phyloP scores from a whole-genome alignment of 805 yeast species.

The Saccharomycopsis sp. region DNA sequence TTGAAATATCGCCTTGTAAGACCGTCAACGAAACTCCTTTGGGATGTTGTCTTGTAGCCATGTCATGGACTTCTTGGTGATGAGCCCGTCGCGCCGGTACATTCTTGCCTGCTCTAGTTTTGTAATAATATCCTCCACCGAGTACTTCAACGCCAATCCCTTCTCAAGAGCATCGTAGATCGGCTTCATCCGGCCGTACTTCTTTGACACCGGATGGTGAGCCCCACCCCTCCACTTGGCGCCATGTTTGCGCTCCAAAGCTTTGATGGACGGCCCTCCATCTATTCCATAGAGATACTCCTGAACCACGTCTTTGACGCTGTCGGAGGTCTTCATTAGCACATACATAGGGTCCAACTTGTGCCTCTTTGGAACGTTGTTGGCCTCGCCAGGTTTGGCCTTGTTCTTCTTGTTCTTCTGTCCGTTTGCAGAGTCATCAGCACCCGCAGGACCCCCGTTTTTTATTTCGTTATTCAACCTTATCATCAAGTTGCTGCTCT shows the following conservation, averaged over 20 bases:
- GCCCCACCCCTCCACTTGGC: slow-evolving; percentile 24
- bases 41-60: slow-evolving; percentile 20
- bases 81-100: slow-evolving; percentile 11
- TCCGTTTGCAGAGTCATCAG: not conserved
- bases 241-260: slow-evolving; percentile 20
- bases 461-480: not conserved
- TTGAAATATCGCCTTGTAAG: not conserved
- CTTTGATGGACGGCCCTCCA: slow-evolving; percentile 21
- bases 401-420: not conserved
- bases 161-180: slow-evolving; percentile 16
- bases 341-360: slow-evolving; percentile 12
- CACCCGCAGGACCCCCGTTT: not conserved
- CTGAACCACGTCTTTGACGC: slow-evolving; percentile 6
- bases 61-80: slow-evolving; percentile 11
- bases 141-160: slow-evolving; percentile 9
- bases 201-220: slow-evolving; percentile 22
- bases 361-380: slow-evolving; percentile 4
- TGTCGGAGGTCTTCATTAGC: slow-evolving; percentile 6
- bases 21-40: slow-evolving; percentile 5
- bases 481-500: not conserved
- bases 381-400: not conserved
- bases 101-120: slow-evolving; percentile 10
- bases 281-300: slow-evolving; percentile 21
- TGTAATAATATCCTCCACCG: slow-evolving; percentile 6
- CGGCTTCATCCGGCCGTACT: slow-evolving; percentile 19